These are phyloP conservation scores for Hydnomerulius pinastri DNA, from an alignment of 768 basidiomycete genomes.

Conservation along the genomic window DNA sequence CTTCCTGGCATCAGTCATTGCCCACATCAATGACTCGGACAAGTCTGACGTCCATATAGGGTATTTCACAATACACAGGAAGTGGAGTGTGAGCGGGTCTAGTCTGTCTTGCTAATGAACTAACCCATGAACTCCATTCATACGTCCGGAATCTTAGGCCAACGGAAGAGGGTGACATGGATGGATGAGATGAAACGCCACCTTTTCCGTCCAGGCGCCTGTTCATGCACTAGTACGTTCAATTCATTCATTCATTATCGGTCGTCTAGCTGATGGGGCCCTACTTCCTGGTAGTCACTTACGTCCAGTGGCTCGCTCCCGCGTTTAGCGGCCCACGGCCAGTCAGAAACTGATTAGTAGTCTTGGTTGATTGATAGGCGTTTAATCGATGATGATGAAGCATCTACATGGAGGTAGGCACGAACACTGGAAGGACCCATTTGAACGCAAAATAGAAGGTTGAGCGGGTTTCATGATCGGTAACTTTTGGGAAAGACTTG, in stretches of 20 bases:
- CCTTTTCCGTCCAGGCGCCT: slow-evolving; percentile 17
- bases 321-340: slow-evolving; percentile 19
- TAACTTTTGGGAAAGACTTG: slow-evolving; percentile 7
- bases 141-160: slow-evolving; percentile 11
- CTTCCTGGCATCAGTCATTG: slow-evolving; percentile 15
- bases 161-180: slow-evolving; percentile 11
- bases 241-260: slow-evolving; percentile 24
- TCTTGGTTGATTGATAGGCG: slow-evolving; percentile 21
- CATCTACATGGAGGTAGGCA: slow-evolving; percentile 19
- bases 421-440: slow-evolving; percentile 18
- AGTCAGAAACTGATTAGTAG: slow-evolving; percentile 14
- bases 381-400: slow-evolving; percentile 20
- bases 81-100: slow-evolving; percentile 31
- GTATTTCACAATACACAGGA: slow-evolving; percentile 30
- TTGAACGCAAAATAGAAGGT: slow-evolving; percentile 29
- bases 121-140: slow-evolving; percentile 23
- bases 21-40: slow-evolving; percentile 20
- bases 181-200: slow-evolving; percentile 11
- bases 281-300: slow-evolving; percentile 29
- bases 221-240: slow-evolving; percentile 12
- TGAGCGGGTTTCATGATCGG: slow-evolving; percentile 28
- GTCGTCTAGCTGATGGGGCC: slow-evolving; percentile 24
- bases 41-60: slow-evolving; percentile 1
- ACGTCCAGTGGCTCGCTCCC: slow-evolving; percentile 36
- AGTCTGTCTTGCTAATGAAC: slow-evolving; percentile 13